Conservation (phyloP, 192 early-diverging fungal genomes). For the Martensiomyces pterosporus region DNA sequence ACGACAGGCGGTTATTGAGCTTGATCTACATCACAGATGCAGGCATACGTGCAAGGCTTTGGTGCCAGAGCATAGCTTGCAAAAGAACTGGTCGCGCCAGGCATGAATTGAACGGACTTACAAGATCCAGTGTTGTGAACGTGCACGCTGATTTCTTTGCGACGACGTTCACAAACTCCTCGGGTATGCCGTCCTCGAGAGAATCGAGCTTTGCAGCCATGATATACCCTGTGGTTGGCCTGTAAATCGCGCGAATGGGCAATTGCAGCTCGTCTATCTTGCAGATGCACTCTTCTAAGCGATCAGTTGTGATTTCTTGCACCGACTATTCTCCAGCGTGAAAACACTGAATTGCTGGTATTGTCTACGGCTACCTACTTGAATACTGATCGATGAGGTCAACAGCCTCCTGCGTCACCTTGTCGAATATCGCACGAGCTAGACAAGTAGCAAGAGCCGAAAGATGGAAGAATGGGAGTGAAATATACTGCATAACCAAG, state of each 20-base stretch:
- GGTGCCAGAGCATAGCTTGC: not conserved
- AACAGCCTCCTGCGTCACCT: constrained; percentile 36
- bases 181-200: constrained; percentile 50
- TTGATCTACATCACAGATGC: constrained; percentile 53
- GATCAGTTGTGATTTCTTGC: too few relatives aligned
- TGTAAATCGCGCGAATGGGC: constrained; percentile 66
- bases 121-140: constrained; percentile 76
- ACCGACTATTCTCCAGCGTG: too few relatives aligned
- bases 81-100: not conserved
- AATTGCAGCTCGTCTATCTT: constrained; percentile 53
- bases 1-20: constrained; percentile 75
- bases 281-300: too few relatives aligned
- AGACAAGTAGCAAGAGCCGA: not conserved
- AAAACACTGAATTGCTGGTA: not conserved
- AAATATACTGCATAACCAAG: too few relatives aligned
- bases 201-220: constrained; percentile 49
- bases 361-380: not conserved
- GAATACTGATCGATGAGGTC: constrained; percentile 48
- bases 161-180: constrained; percentile 70
- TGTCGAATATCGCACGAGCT: constrained; percentile 37
- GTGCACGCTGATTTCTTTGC: constrained; percentile 58
- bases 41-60: too few relatives aligned
- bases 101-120: constrained; percentile 36
- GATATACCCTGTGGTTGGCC: constrained; percentile 57
- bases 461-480: too few relatives aligned